A percentile compares a stretch with the other conserved stretches of the same genome.
phyloP scores from a whole-genome alignment of 2,329 filamentous ascomycete species.

The Aspergillus costaricaensis region DNA sequence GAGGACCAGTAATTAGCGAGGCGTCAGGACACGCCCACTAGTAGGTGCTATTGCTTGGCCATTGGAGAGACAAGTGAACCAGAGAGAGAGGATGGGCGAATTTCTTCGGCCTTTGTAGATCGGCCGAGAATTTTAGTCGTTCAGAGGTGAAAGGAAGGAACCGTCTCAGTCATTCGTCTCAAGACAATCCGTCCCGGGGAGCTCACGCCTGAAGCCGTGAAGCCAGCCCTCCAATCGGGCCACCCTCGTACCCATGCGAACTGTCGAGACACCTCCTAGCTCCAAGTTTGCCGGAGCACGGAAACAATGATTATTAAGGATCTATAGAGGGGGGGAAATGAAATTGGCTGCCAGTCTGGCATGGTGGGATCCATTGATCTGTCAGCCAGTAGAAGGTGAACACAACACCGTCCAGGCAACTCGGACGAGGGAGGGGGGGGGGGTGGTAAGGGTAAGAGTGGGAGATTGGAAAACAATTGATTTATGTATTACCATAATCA shows the following conservation, averaged over 20 bases:
- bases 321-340: background rate
- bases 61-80: background rate
- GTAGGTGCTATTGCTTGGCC: background rate
- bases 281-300: background rate
- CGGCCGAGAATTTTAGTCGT: background rate
- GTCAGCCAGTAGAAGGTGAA: constrained; percentile 1
- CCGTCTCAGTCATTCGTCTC: background rate
- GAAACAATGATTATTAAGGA: background rate
- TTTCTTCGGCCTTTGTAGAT: background rate
- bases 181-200: background rate
- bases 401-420: background rate
- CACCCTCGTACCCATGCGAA: background rate
- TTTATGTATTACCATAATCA: constrained; percentile 27
- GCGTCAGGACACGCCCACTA: background rate
- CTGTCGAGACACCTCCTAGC: background rate
- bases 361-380: background rate
- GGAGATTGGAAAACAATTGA: constrained; percentile 17
- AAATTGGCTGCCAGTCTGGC: background rate
- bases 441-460: background rate
- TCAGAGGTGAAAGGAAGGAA: background rate
- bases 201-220: background rate
- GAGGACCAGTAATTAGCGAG: background rate
- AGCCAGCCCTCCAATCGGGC: background rate
- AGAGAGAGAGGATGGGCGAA: background rate
- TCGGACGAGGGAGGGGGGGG: too few species aligned